Evolutionary conservation across 176 grass and related monocot genomes (phyloP).

Genomic region (Olyra latifolia): DNA sequence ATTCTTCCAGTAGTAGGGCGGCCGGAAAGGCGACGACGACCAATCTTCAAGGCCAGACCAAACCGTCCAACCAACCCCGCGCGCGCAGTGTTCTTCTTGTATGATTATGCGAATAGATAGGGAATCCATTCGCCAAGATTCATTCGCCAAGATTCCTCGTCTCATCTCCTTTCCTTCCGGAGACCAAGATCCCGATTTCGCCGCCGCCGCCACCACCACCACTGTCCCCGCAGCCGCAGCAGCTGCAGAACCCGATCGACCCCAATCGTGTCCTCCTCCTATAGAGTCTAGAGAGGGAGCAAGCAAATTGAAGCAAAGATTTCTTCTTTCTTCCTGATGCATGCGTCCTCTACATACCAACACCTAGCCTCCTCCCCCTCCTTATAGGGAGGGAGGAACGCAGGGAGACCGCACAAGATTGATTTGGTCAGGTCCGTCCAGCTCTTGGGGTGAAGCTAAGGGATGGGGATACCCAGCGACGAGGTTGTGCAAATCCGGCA

Average conservation of each 20-base stretch:
- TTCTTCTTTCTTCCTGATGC: background rate
- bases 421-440: no score
- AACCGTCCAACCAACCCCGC: no score
- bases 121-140: slow-evolving; percentile 26
- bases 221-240: background rate
- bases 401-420: background rate
- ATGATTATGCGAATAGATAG: background rate
- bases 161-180: background rate
- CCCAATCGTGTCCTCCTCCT: no score
- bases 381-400: background rate
- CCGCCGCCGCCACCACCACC: background rate
- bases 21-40: no score
- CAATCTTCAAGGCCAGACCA: no score
- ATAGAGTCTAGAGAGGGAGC: no score
- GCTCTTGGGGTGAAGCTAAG: background rate
- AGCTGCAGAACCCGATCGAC: no score
- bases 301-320: background rate
- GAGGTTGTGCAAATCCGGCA: slow-evolving; percentile 70
- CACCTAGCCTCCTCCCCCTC: background rate
- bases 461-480: slow-evolving; percentile 69
- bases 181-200: background rate
- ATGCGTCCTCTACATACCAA: background rate
- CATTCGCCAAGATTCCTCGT: slow-evolving; percentile 20
- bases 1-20: no score
- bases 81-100: background rate